These are phyloP conservation scores for Termitomyces bulborhizus DNA, from an alignment of 768 basidiomycete species.

Conservation along the genomic window DNA sequence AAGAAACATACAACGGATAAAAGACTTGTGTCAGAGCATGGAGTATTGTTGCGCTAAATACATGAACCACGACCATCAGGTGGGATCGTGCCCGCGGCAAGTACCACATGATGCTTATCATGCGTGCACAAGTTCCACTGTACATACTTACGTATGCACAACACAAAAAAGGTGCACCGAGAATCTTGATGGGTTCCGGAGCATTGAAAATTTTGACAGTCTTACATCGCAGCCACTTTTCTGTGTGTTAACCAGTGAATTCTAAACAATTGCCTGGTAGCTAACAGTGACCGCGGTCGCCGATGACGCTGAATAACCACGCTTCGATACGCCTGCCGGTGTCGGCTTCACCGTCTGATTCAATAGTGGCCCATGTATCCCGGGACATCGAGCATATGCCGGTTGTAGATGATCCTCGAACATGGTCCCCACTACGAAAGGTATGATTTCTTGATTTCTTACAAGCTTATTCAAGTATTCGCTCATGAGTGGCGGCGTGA, in stretches of 20 bases:
- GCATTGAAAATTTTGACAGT: not conserved
- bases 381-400: slow-evolving; percentile 46
- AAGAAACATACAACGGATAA: not conserved
- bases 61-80: not conserved
- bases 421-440: slow-evolving; percentile 53
- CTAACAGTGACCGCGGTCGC: not conserved
- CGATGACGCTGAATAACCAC: slow-evolving; percentile 1
- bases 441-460: slow-evolving; percentile 19
- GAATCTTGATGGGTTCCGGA: not conserved
- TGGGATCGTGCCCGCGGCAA: not conserved
- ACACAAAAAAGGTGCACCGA: not conserved
- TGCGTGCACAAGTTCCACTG: not conserved
- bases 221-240: not conserved
- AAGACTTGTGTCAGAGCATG: not conserved
- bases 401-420: slow-evolving; percentile 56
- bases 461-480: not conserved
- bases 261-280: not conserved
- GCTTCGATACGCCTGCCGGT: not conserved
- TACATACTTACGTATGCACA: not conserved
- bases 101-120: slow-evolving; percentile 2
- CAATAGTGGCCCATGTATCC: not conserved
- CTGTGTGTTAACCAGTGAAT: slow-evolving; percentile 3
- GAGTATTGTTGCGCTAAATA: not conserved
- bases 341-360: not conserved
- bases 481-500: not conserved